These are phyloP conservation scores for Corynascus novoguineensis DNA, from an alignment of 495 filamentous ascomycete genomes.

Conservation along the genomic window DNA sequence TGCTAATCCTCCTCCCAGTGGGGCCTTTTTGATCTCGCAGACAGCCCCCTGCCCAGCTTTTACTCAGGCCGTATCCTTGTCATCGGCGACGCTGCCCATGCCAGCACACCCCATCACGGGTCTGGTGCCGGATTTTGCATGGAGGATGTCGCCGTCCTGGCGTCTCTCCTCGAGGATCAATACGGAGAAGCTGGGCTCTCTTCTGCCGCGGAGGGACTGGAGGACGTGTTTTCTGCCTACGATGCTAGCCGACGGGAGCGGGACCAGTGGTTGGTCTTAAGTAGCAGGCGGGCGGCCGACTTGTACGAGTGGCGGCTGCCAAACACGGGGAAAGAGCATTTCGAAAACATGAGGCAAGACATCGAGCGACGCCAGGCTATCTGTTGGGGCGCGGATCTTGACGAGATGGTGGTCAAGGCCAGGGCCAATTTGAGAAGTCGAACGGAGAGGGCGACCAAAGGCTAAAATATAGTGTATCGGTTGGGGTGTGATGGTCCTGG, in stretches of 20 bases:
- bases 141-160: slow-evolving; percentile 60
- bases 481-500: too few species aligned
- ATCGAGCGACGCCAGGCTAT: slow-evolving; percentile 9
- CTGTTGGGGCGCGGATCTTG: slow-evolving; percentile 18
- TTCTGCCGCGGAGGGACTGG: slow-evolving; percentile 30
- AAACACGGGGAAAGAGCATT: neutral
- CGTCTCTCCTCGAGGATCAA: slow-evolving; percentile 47
- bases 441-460: neutral
- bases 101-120: slow-evolving; percentile 64
- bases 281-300: slow-evolving; percentile 37
- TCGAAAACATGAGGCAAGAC: slow-evolving; percentile 11
- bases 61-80: slow-evolving; percentile 51
- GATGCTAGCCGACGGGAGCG: slow-evolving; percentile 52
- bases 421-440: slow-evolving; percentile 6
- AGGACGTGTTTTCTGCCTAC: slow-evolving; percentile 56
- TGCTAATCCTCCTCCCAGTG: slow-evolving; percentile 41
- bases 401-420: slow-evolving; percentile 1
- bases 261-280: slow-evolving; percentile 40
- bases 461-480: neutral
- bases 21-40: slow-evolving; percentile 59
- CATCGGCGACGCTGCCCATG: slow-evolving; percentile 66
- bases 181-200: slow-evolving; percentile 14
- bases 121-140: slow-evolving; percentile 63
- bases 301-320: slow-evolving; percentile 31
- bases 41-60: slow-evolving; percentile 54